Conservation (phyloP, 1,284 basidiomycete genomes). For the Puccinia polysora region DNA sequence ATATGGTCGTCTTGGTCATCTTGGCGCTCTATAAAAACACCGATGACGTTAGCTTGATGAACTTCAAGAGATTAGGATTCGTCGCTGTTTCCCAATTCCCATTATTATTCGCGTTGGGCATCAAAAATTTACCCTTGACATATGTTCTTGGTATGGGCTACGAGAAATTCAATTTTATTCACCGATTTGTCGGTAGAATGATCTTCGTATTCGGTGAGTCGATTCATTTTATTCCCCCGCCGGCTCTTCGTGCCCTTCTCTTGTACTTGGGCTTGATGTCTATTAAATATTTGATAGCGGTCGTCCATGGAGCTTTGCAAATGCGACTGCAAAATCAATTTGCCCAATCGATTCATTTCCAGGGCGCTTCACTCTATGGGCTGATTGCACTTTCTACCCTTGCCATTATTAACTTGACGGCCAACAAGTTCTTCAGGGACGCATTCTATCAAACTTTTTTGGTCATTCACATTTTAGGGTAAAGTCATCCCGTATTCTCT, state of each 20-base stretch:
- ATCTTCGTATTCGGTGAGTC: slow-evolving; percentile 39
- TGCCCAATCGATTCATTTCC: neutral
- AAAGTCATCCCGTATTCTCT: neutral
- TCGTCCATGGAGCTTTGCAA: slow-evolving; percentile 29
- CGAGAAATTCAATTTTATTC: slow-evolving; percentile 34
- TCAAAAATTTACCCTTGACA: slow-evolving; percentile 37
- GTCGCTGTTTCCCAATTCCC: slow-evolving; percentile 40
- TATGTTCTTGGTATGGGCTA: slow-evolving; percentile 30
- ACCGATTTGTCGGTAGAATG: slow-evolving; percentile 27
- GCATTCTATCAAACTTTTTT: slow-evolving; percentile 26
- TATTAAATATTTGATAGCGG: slow-evolving; percentile 1
- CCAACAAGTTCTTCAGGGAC: slow-evolving; percentile 12
- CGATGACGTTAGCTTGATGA: slow-evolving; percentile 11
- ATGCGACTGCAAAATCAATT: slow-evolving; percentile 1
- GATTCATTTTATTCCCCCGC: neutral
- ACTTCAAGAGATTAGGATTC: slow-evolving; percentile 32
- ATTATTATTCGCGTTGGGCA: slow-evolving; percentile 13
- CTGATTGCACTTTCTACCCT: slow-evolving; percentile 5
- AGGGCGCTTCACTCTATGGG: neutral
- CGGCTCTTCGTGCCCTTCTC: neutral
- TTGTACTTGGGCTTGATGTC: neutral
- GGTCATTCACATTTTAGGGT: slow-evolving; percentile 28
- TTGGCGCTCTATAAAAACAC: slow-evolving; percentile 23
- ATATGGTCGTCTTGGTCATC: slow-evolving; percentile 12
- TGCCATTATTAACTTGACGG: slow-evolving; percentile 9